A percentile compares a stretch with the other conserved stretches of the same genome.
Evolutionary conservation across 2,329 filamentous ascomycete species (phyloP).

Genomic region (Penicillium polonicum): DNA sequence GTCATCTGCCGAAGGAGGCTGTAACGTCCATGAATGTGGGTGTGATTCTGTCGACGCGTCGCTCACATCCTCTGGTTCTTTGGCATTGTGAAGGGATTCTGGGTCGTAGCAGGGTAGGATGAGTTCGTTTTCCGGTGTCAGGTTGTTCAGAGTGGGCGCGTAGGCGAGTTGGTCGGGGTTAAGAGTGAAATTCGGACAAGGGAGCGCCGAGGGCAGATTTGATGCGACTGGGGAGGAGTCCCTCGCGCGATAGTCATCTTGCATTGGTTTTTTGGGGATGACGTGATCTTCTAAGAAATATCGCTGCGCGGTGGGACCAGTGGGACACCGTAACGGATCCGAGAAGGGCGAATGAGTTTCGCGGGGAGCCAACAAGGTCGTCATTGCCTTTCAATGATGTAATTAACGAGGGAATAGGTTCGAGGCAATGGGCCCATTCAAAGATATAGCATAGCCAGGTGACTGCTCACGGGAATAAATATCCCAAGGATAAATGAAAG

Average conservation of each 20-base stretch:
- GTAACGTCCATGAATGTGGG: constrained; percentile 60
- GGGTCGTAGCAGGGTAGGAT: constrained; percentile 46
- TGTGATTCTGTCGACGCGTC: constrained; percentile 30
- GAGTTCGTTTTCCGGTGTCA: constrained; percentile 44
- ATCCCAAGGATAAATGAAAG: not conserved
- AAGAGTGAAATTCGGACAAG: constrained; percentile 39
- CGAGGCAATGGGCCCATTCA: not conserved
- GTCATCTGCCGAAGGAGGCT: constrained; percentile 71
- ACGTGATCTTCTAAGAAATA: constrained; percentile 32
- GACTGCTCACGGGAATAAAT: not conserved
- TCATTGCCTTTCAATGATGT: constrained; percentile 30
- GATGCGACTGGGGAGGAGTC: constrained; percentile 26
- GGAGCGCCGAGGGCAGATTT: constrained; percentile 36
- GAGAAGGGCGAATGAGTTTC: constrained; percentile 34
- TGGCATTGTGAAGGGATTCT: constrained; percentile 42
- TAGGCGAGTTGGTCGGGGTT: constrained; percentile 35
- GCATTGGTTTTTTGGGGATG: constrained; percentile 28
- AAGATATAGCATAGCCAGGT: not conserved
- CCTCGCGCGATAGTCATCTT: constrained; percentile 25
- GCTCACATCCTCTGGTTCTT: constrained; percentile 36
- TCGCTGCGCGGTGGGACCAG: constrained; percentile 31
- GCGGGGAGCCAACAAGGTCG: constrained; percentile 34
- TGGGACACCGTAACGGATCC: constrained; percentile 32
- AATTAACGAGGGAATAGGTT: not conserved
- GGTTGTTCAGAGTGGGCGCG: constrained; percentile 35